phyloP scores from a whole-genome alignment of 2,329 filamentous ascomycete genomes.

The Ilyonectria sp. region DNA sequence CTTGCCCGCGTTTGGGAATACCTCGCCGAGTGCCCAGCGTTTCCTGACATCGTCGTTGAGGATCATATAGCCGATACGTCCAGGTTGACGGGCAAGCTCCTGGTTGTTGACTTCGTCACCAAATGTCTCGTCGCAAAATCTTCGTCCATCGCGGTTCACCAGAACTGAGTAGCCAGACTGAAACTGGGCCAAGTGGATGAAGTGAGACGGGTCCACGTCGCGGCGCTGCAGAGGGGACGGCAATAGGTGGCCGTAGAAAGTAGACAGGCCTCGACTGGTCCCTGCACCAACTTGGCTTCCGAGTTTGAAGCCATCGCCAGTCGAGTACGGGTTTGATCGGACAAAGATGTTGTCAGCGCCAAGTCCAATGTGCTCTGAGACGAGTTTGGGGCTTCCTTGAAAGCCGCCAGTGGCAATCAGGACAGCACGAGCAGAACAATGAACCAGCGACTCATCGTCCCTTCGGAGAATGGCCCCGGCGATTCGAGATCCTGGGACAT shows the following conservation, averaged over 20 bases:
- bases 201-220: constrained; percentile 30
- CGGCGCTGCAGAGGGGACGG: constrained; percentile 27
- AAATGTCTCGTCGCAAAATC: constrained; percentile 36
- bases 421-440: constrained; percentile 28
- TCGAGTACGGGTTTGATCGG: constrained; percentile 33
- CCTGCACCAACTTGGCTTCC: constrained; percentile 26
- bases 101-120: constrained; percentile 37
- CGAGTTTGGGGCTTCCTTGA: constrained; percentile 31
- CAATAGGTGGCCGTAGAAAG: constrained; percentile 33
- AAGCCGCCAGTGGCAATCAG: constrained; percentile 35
- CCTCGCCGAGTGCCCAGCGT: constrained; percentile 30
- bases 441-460: constrained; percentile 11
- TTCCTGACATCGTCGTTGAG: constrained; percentile 30
- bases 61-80: constrained; percentile 33
- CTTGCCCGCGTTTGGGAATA: constrained; percentile 32
- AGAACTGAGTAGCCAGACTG: constrained; percentile 33
- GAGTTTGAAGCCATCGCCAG: constrained; percentile 33
- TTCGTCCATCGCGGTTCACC: constrained; percentile 24
- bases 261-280: constrained; percentile 30
- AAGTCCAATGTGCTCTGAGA: constrained; percentile 24
- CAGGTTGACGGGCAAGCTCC: constrained; percentile 30
- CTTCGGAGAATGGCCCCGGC: constrained; percentile 22
- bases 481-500: constrained; percentile 19
- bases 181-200: constrained; percentile 35
- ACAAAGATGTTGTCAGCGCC: constrained; percentile 33